These are phyloP conservation scores for Kwoniella sp. DNA, from an alignment of 768 basidiomycete genomes.

Conservation along the genomic window DNA sequence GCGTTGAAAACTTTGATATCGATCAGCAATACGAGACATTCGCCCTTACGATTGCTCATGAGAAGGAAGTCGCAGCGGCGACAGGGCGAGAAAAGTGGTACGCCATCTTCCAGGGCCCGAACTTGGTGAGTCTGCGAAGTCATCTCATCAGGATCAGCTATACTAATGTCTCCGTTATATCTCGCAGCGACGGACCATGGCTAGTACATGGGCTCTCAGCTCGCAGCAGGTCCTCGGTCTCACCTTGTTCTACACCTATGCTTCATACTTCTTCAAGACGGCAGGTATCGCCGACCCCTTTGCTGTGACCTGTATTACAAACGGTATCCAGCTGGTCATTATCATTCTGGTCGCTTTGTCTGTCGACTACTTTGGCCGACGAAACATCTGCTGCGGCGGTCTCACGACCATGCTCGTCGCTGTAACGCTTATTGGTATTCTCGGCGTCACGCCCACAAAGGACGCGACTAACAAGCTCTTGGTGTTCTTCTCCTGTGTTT, in stretches of 20 bases:
- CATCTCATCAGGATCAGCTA: not conserved
- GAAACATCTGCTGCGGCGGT: constrained; percentile 25
- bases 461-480: constrained; percentile 21
- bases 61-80: constrained; percentile 13
- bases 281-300: constrained; percentile 29
- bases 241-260: constrained; percentile 23
- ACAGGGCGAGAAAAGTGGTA: constrained; percentile 8
- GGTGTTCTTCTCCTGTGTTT: constrained; percentile 31
- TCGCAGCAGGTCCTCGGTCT: constrained; percentile 24
- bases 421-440: constrained; percentile 17
- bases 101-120: constrained; percentile 19
- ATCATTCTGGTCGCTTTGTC: constrained; percentile 19
- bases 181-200: constrained; percentile 22
- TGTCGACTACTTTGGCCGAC: constrained; percentile 21
- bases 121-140: constrained; percentile 17
- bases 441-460: constrained; percentile 7
- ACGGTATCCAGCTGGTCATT: constrained; percentile 25
- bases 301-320: constrained; percentile 26
- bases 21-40: constrained; percentile 25
- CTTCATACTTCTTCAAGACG: constrained; percentile 21
- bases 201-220: constrained; percentile 21
- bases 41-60: constrained; percentile 23
- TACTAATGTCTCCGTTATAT: not conserved
- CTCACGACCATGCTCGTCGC: constrained; percentile 16
- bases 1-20: constrained; percentile 15